phyloP scores from a whole-genome alignment of 805 yeast species.

The Candida andamanensis region DNA sequence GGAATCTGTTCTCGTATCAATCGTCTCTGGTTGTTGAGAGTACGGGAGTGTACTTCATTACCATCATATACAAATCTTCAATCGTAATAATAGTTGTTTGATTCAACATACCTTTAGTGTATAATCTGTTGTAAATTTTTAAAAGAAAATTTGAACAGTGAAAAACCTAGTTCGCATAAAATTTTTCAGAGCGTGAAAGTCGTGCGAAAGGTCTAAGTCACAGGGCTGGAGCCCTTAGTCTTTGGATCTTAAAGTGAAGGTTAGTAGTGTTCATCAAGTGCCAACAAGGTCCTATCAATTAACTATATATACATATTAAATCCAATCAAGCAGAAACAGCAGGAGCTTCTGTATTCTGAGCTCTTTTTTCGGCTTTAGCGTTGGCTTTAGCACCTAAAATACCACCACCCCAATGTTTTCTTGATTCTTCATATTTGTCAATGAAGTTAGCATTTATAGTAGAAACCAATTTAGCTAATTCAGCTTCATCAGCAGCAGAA shows the following conservation, averaged over 20 bases:
- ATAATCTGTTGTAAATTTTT: too few species aligned
- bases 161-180: too few species aligned
- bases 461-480: constrained; percentile 86
- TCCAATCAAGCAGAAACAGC: constrained; percentile 6
- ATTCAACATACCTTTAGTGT: too few species aligned
- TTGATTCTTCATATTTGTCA: constrained; percentile 91
- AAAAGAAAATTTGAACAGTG: too few species aligned
- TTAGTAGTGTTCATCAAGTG: too few species aligned
- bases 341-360: constrained; percentile 46
- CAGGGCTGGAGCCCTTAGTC: constrained; percentile 9
- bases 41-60: too few species aligned
- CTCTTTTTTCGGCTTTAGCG: constrained; percentile 76
- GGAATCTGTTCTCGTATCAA: too few species aligned
- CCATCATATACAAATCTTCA: too few species aligned
- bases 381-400: constrained; percentile 91
- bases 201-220: constrained; percentile 5
- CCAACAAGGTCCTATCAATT: constrained; percentile 1
- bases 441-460: constrained; percentile 90
- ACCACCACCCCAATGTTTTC: constrained; percentile 99
- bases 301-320: constrained; percentile 7
- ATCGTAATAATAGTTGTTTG: too few species aligned
- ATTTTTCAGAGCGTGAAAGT: constrained; percentile 3
- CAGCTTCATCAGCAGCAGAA: constrained; percentile 89
- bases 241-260: too few species aligned
- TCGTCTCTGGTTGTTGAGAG: too few species aligned